phyloP scores from a whole-genome alignment of 305 asterid species.

The Fraxinus xanthoxyloides region DNA sequence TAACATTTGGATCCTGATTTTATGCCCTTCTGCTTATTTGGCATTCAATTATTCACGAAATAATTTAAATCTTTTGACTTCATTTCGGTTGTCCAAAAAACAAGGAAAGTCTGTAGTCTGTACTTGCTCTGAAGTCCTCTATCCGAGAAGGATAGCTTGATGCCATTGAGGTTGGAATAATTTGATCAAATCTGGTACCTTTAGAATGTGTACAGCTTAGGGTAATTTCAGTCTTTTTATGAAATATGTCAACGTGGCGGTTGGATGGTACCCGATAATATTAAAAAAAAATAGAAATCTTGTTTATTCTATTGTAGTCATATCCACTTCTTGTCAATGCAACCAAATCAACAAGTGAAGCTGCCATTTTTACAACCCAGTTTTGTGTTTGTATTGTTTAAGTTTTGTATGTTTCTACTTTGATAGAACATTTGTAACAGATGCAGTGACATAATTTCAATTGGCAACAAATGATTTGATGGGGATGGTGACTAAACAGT shows the following conservation, averaged over 20 bases:
- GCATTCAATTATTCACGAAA: too few relatives aligned
- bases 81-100: not conserved
- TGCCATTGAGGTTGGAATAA: too few relatives aligned
- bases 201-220: not conserved
- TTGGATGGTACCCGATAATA: too few relatives aligned
- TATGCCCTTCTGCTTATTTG: too few relatives aligned
- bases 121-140: not conserved
- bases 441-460: too few relatives aligned
- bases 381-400: not conserved
- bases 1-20: conserved; percentile 5
- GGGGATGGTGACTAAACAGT: too few relatives aligned
- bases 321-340: not conserved
- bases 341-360: not conserved
- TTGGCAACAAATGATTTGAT: too few relatives aligned
- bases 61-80: too few relatives aligned
- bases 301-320: not conserved
- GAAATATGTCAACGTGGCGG: too few relatives aligned
- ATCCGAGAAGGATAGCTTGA: not conserved
- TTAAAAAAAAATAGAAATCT: not conserved
- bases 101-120: not conserved
- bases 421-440: too few relatives aligned
- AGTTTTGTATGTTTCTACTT: too few relatives aligned
- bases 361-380: not conserved
- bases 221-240: not conserved
- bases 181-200: too few relatives aligned